Evolutionary conservation across 352 stramenopile species (phyloP).

Genomic region (Globisporangium takayamanum): DNA sequence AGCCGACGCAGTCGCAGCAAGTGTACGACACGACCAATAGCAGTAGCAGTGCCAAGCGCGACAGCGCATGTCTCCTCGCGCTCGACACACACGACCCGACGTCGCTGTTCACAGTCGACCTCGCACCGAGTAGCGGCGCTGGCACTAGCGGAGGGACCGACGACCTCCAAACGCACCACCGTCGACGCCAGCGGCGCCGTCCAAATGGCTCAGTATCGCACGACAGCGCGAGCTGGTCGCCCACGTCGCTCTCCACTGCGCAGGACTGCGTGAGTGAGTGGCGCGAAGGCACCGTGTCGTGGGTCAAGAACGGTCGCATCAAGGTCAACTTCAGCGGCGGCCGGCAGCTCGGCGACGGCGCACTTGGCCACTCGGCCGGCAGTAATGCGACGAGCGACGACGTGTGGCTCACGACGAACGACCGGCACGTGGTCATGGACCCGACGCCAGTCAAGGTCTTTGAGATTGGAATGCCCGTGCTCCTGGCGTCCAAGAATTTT

Average conservation of each 20-base stretch:
- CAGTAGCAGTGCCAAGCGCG: background rate
- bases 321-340: slow-evolving; percentile 52
- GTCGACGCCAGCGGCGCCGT: background rate
- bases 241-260: background rate
- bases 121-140: slow-evolving; percentile 3
- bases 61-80: background rate
- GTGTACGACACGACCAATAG: background rate
- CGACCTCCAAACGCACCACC: background rate
- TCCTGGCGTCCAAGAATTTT: slow-evolving; percentile 45
- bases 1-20: background rate
- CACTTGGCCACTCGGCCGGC: background rate
- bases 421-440: slow-evolving; percentile 38
- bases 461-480: slow-evolving; percentile 36
- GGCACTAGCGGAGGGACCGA: background rate
- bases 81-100: slow-evolving; percentile 14
- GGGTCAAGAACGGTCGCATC: slow-evolving; percentile 47
- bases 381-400: slow-evolving; percentile 18
- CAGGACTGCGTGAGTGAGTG: slow-evolving; percentile 26
- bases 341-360: slow-evolving; percentile 22
- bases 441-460: slow-evolving; percentile 47
- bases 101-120: slow-evolving; percentile 29
- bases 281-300: slow-evolving; percentile 50
- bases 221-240: background rate
- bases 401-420: slow-evolving; percentile 38
- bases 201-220: background rate